Conservation (phyloP, 169 alveolate genomes). For the Plasmodium inui region DNA sequence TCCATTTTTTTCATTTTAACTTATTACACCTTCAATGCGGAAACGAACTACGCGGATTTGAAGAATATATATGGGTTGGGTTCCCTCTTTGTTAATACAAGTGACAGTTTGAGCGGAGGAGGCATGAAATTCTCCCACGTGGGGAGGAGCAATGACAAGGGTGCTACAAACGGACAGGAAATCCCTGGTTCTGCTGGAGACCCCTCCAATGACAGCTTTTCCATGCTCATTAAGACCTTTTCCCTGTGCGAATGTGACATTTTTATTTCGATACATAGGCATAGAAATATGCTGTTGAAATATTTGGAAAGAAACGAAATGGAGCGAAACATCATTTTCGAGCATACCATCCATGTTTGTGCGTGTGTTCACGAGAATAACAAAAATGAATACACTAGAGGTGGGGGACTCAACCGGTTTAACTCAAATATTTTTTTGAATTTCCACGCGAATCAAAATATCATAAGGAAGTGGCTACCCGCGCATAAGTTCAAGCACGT, state of each 20-base stretch:
- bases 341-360: constrained; percentile 72
- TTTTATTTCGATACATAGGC: constrained; percentile 68
- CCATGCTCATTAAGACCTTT: constrained; percentile 53
- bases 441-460: constrained; percentile 44
- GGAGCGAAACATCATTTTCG: constrained; percentile 66
- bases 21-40: constrained; percentile 61
- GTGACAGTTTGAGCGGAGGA: not conserved
- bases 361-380: constrained; percentile 73
- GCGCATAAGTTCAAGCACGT: constrained; percentile 70
- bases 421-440: constrained; percentile 49
- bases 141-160: not conserved
- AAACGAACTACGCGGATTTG: constrained; percentile 65
- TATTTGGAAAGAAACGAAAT: constrained; percentile 62
- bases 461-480: constrained; percentile 73
- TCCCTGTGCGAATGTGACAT: constrained; percentile 74
- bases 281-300: constrained; percentile 66
- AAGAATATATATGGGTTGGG: constrained; percentile 73
- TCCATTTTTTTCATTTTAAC: constrained; percentile 71
- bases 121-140: not conserved
- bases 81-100: constrained; percentile 71
- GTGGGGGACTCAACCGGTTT: not conserved
- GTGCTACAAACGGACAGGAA: not conserved
- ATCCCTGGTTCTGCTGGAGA: not conserved
- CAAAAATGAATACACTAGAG: not conserved
- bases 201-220: constrained; percentile 2